A percentile compares a stretch with the other conserved stretches of the same genome.
Conservation (phyloP, 2,329 filamentous ascomycete genomes). For the Plenodomus biglobosus region DNA sequence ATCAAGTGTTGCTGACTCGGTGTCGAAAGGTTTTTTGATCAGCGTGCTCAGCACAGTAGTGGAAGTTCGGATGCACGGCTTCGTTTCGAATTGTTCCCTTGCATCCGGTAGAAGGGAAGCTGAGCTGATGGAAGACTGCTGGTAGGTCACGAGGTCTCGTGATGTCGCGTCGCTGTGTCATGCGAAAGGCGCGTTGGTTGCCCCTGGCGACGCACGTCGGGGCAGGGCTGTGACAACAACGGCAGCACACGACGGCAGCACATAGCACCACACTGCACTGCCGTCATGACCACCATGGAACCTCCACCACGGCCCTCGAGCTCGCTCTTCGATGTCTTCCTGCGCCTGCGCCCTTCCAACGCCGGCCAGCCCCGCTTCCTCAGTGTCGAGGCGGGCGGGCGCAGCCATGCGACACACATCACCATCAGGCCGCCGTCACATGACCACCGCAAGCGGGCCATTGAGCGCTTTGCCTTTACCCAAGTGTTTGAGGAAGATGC, state of each 20-base stretch:
- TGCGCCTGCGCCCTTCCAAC: slow-evolving; percentile 66
- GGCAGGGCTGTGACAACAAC: no score
- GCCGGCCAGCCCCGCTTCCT: slow-evolving; percentile 63
- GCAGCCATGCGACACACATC: slow-evolving; percentile 51
- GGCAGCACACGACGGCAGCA: no score
- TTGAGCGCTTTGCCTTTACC: slow-evolving; percentile 94
- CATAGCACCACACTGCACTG: no score
- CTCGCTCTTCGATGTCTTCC: slow-evolving; percentile 85
- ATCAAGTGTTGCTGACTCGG: slow-evolving; percentile 37
- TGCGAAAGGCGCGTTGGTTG: no score
- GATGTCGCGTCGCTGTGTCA: no score
- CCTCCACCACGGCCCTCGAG: slow-evolving; percentile 39
- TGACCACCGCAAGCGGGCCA: slow-evolving; percentile 78
- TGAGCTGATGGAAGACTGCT: no score
- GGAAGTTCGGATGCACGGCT: no score
- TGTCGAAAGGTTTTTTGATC: slow-evolving; percentile 26
- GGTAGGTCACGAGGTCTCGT: not conserved
- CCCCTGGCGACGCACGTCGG: no score
- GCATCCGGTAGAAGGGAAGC: no score
- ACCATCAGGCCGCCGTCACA: slow-evolving; percentile 67
- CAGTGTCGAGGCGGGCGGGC: slow-evolving; percentile 63
- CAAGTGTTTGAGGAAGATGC: slow-evolving; percentile 87
- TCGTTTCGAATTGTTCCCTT: no score
- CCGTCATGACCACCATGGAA: slow-evolving; percentile 34
- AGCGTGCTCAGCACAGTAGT: no score